Evolutionary conservation across 2,329 filamentous ascomycete species (phyloP), one percentile per base, ranked within the genome.

Genomic region (Fusarium algeriense): DNA sequence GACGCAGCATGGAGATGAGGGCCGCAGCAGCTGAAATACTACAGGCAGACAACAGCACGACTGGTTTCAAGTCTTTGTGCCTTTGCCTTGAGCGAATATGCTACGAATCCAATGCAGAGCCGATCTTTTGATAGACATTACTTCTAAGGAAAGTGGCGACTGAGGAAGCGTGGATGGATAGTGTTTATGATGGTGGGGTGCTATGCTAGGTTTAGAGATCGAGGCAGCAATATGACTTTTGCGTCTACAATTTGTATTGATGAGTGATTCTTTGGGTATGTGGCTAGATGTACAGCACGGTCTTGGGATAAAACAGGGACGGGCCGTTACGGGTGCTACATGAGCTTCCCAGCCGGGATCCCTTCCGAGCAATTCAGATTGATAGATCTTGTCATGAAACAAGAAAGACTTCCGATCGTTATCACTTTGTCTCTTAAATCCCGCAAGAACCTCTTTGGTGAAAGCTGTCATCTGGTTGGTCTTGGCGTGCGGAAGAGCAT

Each of bases 151-250:
- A n/a, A 45, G 41, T 45, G 35, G 48, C 26, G 38, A 35, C 32
- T 52, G 60, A 48, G 45, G 50, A 58, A 61, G 46, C 49, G 38
- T 34, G 23, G 41, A 26, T 60, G 30, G 44, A n/a, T 34, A 28
- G 45, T 40, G 28, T 58, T 26, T 56, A 58, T 7, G 60, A 28
- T 45, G 41, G 37, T 50, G 55, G 30, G 7, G 30, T 30, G 50
- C 56, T 49, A 59, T 56, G 61, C 46, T 67, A 70, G 37, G 49
- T 37, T 73, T 48, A 55, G 43, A 63, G 20, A 67, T 65, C 32
- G 52, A 63, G 54, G 52, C 45, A 45, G 35, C 45, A 52, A 57
- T 43, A 49, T 32, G 38, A 57, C 23, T 23, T 53, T 56, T 41
- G 35, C n/a, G n/a, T 63, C 53, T 17, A 46, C 32, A 35, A 35